Base-by-base conservation (phyloP, 768 basidiomycete species). In the Calocera cornea region DNA sequence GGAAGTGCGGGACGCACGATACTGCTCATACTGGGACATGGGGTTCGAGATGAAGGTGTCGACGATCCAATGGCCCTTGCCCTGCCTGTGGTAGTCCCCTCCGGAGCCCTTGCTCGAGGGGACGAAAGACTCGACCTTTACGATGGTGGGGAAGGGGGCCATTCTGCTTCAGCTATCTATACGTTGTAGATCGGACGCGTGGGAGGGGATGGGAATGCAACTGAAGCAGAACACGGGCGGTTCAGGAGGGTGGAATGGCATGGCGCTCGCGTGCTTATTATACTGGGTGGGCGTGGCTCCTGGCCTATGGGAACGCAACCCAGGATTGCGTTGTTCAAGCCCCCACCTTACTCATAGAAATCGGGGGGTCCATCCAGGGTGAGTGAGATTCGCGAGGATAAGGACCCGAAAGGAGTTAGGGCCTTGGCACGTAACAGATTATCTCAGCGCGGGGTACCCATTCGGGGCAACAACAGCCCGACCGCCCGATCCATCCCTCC, bases 51-150 rank as follows among this genome's bases (percentile, higher is more conserved):
- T 69, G 34, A 50, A 67, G 17, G 63, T 68, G 50, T 70, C 64
- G 36, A 73, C 74, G 72, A 75, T 77, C 77, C 77, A 78, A 71
- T 78, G 77, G 1, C 75, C 74, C 24, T 70, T 66, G 34, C 65
- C 69, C 68, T 75, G 73, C 38, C 71, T 72, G 69, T 77, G 76
- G 68, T 78, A 78, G 69, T 78, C 77, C 40, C 76, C 77, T 1
- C 77, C 77, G 14, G 75, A 74, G 29, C 77, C 77, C 65, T 75
- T 71, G 29, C 73, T 68, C 19, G 69, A 70, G n/a, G 77, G 77
- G 40, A 78, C 73, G 68, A 78, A 78, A 7, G 76, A 75, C 71
- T 78, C 77, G 66, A 78, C 71, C 69, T 71, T 72, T 64, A 66
- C 72, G 60, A 71, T 69, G n/a, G 65, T 71, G 19, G 70, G 71